Base-by-base conservation (phyloP, 768 basidiomycete species). In the Trametes gibbosa region DNA sequence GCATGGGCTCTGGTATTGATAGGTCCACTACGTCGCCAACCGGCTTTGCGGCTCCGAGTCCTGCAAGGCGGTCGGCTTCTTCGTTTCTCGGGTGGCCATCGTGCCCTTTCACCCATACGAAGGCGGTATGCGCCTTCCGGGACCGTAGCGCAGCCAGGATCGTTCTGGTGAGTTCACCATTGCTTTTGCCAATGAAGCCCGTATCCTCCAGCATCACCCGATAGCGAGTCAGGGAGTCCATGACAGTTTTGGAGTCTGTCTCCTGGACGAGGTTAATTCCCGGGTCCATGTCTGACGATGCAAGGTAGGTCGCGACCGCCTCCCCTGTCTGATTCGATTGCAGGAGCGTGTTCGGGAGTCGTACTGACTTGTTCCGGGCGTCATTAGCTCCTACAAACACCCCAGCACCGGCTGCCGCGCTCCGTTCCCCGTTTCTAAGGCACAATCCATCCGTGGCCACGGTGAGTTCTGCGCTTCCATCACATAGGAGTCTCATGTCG, bases 151-250 rank as follows among this genome's bases (percentile, higher is more conserved):
- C 25, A 1, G 43, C 50, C 5, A 58, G 5, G 0, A 14, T 21
- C 3, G 25, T 34, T 23, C 12, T 21, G 13, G 19, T 25, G 14
- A 58, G 3, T 2, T 1, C 14, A 5, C n/a, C 47, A 40, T 76
- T 74, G 1, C 35, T 17, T 0, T 64, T 46, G 0, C 40, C 49
- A 0, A 69, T 66, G 65, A 63, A 77, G 0, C 74, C 73, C 0
- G 14, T 12, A 39, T 75, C 65, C 40, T 76, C 72, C 63, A 67
- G 65, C 1, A 47, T 45, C 6, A 34, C 17, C 9, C 6, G 7
- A n/a, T 19, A 41, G 16, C 51, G 25, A 2, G 66, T 61, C 12
- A 63, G 39, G 0, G 66, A 51, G 0, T 68, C 40, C 0, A 69
- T 66, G 0, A 46, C 53, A 1, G 67, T 64, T n/a, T n/a, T 35